These are phyloP conservation scores for Leccinum subgranulosum DNA, from an alignment of 768 basidiomycete genomes.

Conservation along the genomic window DNA sequence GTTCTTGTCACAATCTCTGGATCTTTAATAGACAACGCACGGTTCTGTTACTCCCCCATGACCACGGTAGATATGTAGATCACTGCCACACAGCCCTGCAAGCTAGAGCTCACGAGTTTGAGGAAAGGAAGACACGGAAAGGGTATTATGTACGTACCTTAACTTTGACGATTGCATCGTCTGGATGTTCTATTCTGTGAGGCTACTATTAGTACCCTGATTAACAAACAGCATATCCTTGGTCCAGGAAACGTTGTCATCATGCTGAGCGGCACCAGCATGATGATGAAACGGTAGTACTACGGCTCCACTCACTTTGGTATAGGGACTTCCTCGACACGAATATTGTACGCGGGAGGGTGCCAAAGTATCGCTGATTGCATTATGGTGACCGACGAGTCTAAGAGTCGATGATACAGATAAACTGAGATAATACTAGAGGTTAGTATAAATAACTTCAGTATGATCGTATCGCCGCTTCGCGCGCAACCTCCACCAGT, in stretches of 20 bases:
- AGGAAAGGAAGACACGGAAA: background rate
- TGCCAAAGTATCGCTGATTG: slow-evolving; percentile 50
- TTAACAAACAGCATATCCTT: background rate
- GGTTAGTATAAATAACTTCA: background rate
- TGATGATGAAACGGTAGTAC: background rate
- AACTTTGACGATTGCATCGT: slow-evolving; percentile 78
- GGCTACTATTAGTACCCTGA: background rate
- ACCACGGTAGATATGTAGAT: slow-evolving; percentile 73
- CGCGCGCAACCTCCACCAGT: too few species aligned
- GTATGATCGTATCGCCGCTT: background rate
- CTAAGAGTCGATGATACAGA: too few species aligned
- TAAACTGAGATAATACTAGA: background rate
- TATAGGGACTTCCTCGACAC: slow-evolving; percentile 59
- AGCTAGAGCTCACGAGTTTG: slow-evolving; percentile 37
- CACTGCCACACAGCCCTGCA: slow-evolving; percentile 69
- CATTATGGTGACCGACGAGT: slow-evolving; percentile 2
- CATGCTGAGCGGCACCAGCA: background rate
- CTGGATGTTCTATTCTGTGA: slow-evolving; percentile 63
- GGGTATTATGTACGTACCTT: slow-evolving; percentile 40
- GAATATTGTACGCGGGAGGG: slow-evolving; percentile 66
- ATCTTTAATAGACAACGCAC: slow-evolving; percentile 36
- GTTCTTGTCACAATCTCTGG: background rate
- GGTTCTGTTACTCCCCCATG: slow-evolving; percentile 49
- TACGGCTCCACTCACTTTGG: slow-evolving; percentile 42
- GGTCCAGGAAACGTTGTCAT: background rate